Percentiles rank a stretch among this genome's conserved stretches.
Conservation (phyloP, 768 basidiomycete genomes). For the Tulasnella sp. region DNA sequence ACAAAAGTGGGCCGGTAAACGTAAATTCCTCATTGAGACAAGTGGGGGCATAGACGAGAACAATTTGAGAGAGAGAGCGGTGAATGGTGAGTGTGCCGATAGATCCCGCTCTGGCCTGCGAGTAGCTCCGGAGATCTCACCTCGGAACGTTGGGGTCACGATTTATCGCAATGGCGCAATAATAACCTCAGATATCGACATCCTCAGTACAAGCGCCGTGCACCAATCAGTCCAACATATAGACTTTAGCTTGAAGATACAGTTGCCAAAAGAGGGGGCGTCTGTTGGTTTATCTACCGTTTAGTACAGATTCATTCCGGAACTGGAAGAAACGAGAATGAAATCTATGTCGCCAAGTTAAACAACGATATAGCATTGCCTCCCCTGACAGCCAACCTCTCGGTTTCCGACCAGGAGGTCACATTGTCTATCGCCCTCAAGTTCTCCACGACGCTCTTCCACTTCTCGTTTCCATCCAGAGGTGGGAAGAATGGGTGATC, state of each 20-base stretch:
- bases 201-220: constrained; percentile 83
- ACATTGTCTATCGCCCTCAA: constrained; percentile 70
- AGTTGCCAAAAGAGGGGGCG: constrained; percentile 38
- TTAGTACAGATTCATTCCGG: background rate
- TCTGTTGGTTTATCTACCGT: background rate
- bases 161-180: background rate
- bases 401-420: constrained; percentile 53
- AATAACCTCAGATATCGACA: constrained; percentile 72
- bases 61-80: constrained; percentile 74
- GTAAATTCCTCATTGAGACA: constrained; percentile 86
- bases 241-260: constrained; percentile 96
- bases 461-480: constrained; percentile 56
- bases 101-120: background rate
- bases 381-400: constrained; percentile 64
- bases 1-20: constrained; percentile 71
- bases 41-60: constrained; percentile 92
- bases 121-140: constrained; percentile 3
- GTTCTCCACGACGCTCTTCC: constrained; percentile 84
- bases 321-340: background rate
- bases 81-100: constrained; percentile 58
- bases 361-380: constrained; percentile 72
- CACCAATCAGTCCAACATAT: constrained; percentile 92
- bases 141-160: background rate
- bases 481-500: constrained; percentile 93
- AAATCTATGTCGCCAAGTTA: constrained; percentile 38